These are phyloP conservation scores for Neonectria sp. DNA, from an alignment of 2,329 filamentous ascomycete species.

Conservation along the genomic window DNA sequence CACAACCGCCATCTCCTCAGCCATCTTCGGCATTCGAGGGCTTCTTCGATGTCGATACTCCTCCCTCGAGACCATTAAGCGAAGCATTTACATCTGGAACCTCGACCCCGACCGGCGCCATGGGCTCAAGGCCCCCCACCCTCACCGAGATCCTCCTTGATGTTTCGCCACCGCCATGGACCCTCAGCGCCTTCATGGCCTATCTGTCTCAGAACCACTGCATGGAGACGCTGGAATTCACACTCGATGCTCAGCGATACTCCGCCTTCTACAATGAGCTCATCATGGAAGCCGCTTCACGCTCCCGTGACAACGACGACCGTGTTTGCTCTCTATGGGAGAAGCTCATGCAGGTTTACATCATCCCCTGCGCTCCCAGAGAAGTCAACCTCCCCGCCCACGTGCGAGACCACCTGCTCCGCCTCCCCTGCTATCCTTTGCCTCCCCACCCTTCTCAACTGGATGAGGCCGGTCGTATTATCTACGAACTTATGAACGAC, in stretches of 20 bases:
- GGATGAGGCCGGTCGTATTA: constrained; percentile 86
- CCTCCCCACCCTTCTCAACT: constrained; percentile 83
- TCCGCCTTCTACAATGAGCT: constrained; percentile 69
- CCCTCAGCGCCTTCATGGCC: constrained; percentile 92
- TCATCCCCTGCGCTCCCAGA: constrained; percentile 85
- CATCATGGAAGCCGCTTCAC: constrained; percentile 54
- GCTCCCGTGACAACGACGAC: constrained; percentile 63
- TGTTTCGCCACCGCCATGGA: constrained; percentile 89
- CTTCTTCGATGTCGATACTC: constrained; percentile 59
- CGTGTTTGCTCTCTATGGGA: constrained; percentile 88
- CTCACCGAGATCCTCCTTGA: constrained; percentile 92
- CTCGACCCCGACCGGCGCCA: constrained; percentile 51
- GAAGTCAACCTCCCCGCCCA: constrained; percentile 92
- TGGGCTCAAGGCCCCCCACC: constrained; percentile 69
- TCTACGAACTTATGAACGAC: constrained; percentile 98
- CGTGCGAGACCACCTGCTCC: constrained; percentile 86
- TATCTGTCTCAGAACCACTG: constrained; percentile 98
- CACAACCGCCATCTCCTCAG: constrained; percentile 60
- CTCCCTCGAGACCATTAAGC: constrained; percentile 66
- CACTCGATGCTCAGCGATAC: constrained; percentile 92
- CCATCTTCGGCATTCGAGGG: constrained; percentile 63
- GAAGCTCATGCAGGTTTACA: constrained; percentile 90
- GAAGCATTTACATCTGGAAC: constrained; percentile 62
- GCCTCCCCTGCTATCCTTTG: constrained; percentile 64
- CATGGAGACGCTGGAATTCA: constrained; percentile 96